phyloP scores from a whole-genome alignment of 345 rosid genomes.

The Iberis pinnata region DNA sequence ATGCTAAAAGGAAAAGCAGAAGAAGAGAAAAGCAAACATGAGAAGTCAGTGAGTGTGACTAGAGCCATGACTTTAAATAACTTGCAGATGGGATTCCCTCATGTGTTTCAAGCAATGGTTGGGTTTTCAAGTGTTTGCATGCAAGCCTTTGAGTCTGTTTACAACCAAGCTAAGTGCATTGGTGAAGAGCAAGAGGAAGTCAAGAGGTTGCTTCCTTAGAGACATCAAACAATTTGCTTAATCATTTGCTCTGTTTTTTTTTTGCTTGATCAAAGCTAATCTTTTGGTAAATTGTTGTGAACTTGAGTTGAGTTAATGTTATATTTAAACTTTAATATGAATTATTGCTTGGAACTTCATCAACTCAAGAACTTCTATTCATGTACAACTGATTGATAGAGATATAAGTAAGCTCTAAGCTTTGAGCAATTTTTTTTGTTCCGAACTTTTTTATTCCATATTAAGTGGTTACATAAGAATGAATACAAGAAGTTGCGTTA shows the following conservation, averaged over 20 bases:
- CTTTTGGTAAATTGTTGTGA: slow-evolving; percentile 17
- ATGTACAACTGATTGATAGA: slow-evolving; percentile 10
- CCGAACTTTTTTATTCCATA: too few relatives aligned
- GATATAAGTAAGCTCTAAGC: background rate
- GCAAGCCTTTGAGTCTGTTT: slow-evolving; percentile 79
- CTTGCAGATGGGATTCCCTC: slow-evolving; percentile 92
- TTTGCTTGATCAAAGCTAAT: slow-evolving; percentile 10
- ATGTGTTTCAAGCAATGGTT: slow-evolving; percentile 79
- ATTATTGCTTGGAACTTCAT: slow-evolving; percentile 2
- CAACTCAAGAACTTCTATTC: background rate
- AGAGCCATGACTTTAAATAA: slow-evolving; percentile 79
- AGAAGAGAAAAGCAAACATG: slow-evolving; percentile 79
- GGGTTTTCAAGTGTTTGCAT: slow-evolving; percentile 93
- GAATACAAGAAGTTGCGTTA: too few relatives aligned
- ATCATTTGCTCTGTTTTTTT: slow-evolving; percentile 5
- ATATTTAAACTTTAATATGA: slow-evolving; percentile 7
- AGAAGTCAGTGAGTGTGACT: slow-evolving; percentile 61
- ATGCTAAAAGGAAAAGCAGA: slow-evolving; percentile 57
- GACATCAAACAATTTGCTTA: background rate
- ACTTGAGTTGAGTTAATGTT: slow-evolving; percentile 24
- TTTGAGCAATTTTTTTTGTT: too few relatives aligned
- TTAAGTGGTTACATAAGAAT: too few relatives aligned
- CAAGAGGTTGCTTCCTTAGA: slow-evolving; percentile 26
- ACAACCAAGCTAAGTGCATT: slow-evolving; percentile 53
- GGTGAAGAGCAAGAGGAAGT: slow-evolving; percentile 38